Percentiles rank a stretch among this genome's conserved stretches.
phyloP scores from a whole-genome alignment of 1,139 yeast species.

The Suhomyces bokatorum region DNA sequence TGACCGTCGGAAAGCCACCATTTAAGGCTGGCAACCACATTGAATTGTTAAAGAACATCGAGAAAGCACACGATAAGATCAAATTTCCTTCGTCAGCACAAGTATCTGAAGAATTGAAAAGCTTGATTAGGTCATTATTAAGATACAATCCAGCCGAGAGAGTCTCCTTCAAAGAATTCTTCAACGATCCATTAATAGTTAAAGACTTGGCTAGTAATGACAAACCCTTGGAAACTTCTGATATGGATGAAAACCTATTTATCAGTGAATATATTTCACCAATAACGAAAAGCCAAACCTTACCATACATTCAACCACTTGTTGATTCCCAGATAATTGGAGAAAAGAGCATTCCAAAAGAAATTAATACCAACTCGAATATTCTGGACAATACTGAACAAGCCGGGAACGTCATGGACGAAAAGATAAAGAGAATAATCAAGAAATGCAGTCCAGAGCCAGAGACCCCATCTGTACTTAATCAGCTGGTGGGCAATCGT shows the following conservation, averaged over 20 bases:
- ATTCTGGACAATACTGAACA: neutral
- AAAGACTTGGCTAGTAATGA: constrained; percentile 49
- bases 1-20: constrained; percentile 95
- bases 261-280: constrained; percentile 74
- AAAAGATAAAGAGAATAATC: constrained; percentile 46
- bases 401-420: constrained; percentile 32
- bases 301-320: constrained; percentile 11
- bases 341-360: neutral
- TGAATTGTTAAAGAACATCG: constrained; percentile 82
- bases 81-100: constrained; percentile 66
- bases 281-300: constrained; percentile 14
- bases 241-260: constrained; percentile 74
- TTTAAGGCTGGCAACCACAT: constrained; percentile 91
- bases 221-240: constrained; percentile 64
- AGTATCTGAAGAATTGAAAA: constrained; percentile 63
- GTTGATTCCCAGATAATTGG: neutral
- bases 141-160: constrained; percentile 86
- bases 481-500: neutral
- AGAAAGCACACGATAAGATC: constrained; percentile 74
- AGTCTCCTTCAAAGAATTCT: constrained; percentile 84
- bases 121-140: constrained; percentile 70
- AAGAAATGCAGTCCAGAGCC: constrained; percentile 47
- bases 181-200: constrained; percentile 58
- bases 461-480: constrained; percentile 17
- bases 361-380: neutral